Evolutionary conservation across 371 early-diverging fungal genomes (phyloP).

Genomic region (Circinella umbellata): DNA sequence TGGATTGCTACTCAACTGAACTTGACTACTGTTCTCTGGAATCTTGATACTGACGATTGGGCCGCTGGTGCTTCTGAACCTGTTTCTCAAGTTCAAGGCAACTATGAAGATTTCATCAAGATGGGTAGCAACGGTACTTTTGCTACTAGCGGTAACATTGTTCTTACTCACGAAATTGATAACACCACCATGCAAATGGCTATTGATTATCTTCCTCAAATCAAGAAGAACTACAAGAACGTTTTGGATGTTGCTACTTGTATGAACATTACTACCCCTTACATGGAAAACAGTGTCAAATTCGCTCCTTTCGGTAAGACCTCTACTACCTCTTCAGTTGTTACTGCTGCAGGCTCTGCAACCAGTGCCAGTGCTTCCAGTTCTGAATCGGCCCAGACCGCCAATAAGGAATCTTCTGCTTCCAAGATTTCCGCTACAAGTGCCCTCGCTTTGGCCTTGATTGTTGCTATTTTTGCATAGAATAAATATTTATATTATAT

Average conservation of each 20-base stretch:
- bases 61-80: constrained; percentile 52
- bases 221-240: constrained; percentile 49
- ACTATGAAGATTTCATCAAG: constrained; percentile 43
- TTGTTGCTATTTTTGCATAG: neutral
- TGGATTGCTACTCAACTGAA: constrained; percentile 60
- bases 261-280: constrained; percentile 58
- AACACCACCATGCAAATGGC: constrained; percentile 58
- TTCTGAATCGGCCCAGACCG: neutral
- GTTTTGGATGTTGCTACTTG: constrained; percentile 58
- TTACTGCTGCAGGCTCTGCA: neutral
- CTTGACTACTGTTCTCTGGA: constrained; percentile 57
- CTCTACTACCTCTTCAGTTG: neutral
- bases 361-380: neutral
- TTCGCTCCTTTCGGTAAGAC: constrained; percentile 29
- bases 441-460: neutral
- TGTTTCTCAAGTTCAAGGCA: constrained; percentile 34
- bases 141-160: constrained; percentile 45
- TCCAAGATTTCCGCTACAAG: constrained; percentile 2
- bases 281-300: constrained; percentile 45
- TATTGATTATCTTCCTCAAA: constrained; percentile 50
- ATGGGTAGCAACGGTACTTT: constrained; percentile 57
- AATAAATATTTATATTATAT: neutral
- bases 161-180: constrained; percentile 60
- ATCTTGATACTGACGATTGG: constrained; percentile 63
- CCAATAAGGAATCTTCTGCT: neutral